phyloP scores from a whole-genome alignment of 345 rosid species.

The Salix udensis region DNA sequence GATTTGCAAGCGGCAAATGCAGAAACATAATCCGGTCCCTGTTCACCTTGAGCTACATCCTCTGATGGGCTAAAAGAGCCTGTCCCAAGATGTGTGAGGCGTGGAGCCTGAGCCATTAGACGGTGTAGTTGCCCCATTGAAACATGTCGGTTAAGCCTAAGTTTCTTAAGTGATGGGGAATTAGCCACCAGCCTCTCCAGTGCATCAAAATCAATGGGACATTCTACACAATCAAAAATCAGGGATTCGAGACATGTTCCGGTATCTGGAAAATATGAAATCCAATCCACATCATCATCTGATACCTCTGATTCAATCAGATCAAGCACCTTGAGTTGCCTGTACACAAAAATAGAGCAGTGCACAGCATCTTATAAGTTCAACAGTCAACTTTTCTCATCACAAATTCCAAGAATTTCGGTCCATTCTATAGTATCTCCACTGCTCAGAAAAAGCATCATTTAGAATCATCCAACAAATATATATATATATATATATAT shows the following conservation, averaged over 20 bases:
- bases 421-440: background rate
- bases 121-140: constrained; percentile 54
- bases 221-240: constrained; percentile 65
- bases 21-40: constrained; percentile 51
- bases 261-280: constrained; percentile 65
- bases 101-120: constrained; percentile 59
- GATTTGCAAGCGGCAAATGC: constrained; percentile 70
- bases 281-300: constrained; percentile 73
- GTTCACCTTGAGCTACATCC: constrained; percentile 37
- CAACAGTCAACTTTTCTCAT: constrained; percentile 5
- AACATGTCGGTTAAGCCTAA: constrained; percentile 55
- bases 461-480: background rate
- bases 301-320: constrained; percentile 69
- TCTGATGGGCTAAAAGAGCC: constrained; percentile 58
- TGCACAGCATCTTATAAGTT: constrained; percentile 7
- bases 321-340: constrained; percentile 66
- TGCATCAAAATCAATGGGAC: constrained; percentile 54
- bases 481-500: no score
- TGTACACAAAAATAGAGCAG: constrained; percentile 30
- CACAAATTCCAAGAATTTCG: background rate
- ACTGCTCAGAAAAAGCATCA: background rate
- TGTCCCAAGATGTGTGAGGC: constrained; percentile 78
- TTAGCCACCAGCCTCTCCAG: constrained; percentile 68
- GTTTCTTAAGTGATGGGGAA: constrained; percentile 65
- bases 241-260: constrained; percentile 58